Evolutionary conservation across 2,329 filamentous ascomycete genomes (phyloP), one percentile per base, ranked within the genome.

Genomic region (Hymenoscyphus fructigenus): DNA sequence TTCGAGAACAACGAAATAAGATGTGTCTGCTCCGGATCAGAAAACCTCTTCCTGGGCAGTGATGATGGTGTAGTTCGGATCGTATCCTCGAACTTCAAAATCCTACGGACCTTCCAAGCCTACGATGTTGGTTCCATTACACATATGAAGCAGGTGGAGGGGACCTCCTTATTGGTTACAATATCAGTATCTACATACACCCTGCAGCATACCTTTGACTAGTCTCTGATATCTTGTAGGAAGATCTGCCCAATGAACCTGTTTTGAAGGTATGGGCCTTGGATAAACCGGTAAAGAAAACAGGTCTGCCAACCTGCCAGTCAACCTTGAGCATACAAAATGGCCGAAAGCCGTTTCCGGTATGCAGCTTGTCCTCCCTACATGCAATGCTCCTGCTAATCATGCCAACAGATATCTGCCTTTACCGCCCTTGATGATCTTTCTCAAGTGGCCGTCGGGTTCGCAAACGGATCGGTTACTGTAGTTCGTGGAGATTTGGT

Each of bases 191-290:
- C 80, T 75, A 47, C 23, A 50, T 23, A 26, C 20, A 23, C 29
- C 56, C 26, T 29, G 15, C 28, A 38, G 1, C 15, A 9, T 3
- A 14, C 20, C 29, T 47, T 55, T 29, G 17, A 34, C 12, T n/a
- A 26, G 20, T 38, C 20, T 63, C 75, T 80, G 70, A 79, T 66
- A 23, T 7, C 0, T 72, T 82, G 56, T 76, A 90, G 79, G 95
- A 99, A 78, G 93, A 98, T 73, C 81, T 97, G 61, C 91, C 91
- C 47, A 90, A 86, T 72, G 93, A 98, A 72, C 94, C 95, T 0
- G 85, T 94, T 23, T 79, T 99, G 66, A 98, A 97, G 77, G 94
- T 98, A n/a, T 99, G 95, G 95, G 94, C 92, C 26, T 82, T 99
- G 71, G 93, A 98, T 76, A 96, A 93, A 79, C 84, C 90, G 3